phyloP scores from a whole-genome alignment of 441 rosid genomes.

The Arabidopsis lyrata region DNA sequence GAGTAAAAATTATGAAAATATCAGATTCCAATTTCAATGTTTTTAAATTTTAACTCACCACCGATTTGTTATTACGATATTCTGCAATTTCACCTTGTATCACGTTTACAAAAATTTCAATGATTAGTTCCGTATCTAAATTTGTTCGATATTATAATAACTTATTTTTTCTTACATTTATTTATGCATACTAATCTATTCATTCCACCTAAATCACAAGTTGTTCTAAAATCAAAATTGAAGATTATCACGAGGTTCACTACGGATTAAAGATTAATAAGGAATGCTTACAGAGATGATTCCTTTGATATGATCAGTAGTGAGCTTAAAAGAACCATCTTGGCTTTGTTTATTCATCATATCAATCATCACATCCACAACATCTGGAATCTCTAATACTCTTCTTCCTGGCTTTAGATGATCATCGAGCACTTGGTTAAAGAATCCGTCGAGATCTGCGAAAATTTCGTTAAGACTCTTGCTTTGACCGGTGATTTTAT shows the following conservation, averaged over 20 bases:
- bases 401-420: constrained; percentile 51
- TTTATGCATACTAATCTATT: too few relatives aligned
- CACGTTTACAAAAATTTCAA: not conserved
- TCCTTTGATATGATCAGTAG: constrained; percentile 54
- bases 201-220: not conserved
- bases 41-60: not conserved
- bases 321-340: constrained; percentile 39
- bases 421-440: constrained; percentile 51
- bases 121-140: too few relatives aligned
- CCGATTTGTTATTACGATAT: not conserved
- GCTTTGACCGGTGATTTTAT: constrained; percentile 49
- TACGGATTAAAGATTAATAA: not conserved
- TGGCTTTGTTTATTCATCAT: constrained; percentile 42
- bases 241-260: too few relatives aligned
- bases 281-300: constrained; percentile 52
- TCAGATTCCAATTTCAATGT: not conserved
- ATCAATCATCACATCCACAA: constrained; percentile 46
- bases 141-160: not conserved
- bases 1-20: not conserved
- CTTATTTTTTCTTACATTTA: too few relatives aligned
- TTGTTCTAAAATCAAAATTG: not conserved
- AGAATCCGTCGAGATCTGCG: constrained; percentile 48
- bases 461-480: constrained; percentile 48
- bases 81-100: not conserved
- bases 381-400: constrained; percentile 49